Evolutionary conservation across 148 eudicot species (phyloP), one percentile per base, ranked within the genome.

Genomic region (Dianthus caryophyllus): DNA sequence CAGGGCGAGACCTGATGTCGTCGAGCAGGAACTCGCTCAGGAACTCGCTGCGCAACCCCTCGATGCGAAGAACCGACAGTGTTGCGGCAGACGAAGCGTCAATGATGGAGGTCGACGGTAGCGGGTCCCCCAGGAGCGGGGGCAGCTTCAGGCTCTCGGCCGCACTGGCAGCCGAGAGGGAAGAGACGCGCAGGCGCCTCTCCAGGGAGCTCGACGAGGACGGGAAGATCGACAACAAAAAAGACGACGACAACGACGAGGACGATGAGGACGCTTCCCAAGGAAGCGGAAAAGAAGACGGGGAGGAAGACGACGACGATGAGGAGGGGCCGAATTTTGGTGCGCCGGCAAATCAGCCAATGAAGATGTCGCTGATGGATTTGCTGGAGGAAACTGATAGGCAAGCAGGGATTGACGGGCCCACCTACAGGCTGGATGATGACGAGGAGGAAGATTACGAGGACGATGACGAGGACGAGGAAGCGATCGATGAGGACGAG

Each of bases 361-460:
- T 65, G 79, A 83, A 81, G 74, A 88, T 85, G 92, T 90, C 97
- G 4, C 65, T 94, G 87, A 90, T 90, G 98, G 87, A 86, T 41
- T 71, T 94, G 66, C 68, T 90, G 85, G 97, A 84, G 79, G 91
- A 88, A 78, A 79, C 88, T 0, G 97, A 90, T 27, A 69, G 84
- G 55, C 68, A 90, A 61, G 82, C 86, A 63, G 85, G 87, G 54
- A 52, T 83, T 46, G 87, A 82, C 6, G 90, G 88, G 24, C 84
- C 86, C 13, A 71, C 73, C 0, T 85, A 79, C 54, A 78, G 81
- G 72, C 66, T 75, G 63, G 79, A 78, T 11, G 82, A 77, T 24
- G 84, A 80, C 0, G 85, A 75, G 10, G 81, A 72, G 9, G 64
- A 87, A 4, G 88, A 78, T 0, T 84, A 77, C 0, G 91, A 81